Percentiles rank a stretch among this genome's conserved stretches.
These are phyloP conservation scores for Cyclocybe aegerita DNA, from an alignment of 768 basidiomycete species.

Conservation along the genomic window DNA sequence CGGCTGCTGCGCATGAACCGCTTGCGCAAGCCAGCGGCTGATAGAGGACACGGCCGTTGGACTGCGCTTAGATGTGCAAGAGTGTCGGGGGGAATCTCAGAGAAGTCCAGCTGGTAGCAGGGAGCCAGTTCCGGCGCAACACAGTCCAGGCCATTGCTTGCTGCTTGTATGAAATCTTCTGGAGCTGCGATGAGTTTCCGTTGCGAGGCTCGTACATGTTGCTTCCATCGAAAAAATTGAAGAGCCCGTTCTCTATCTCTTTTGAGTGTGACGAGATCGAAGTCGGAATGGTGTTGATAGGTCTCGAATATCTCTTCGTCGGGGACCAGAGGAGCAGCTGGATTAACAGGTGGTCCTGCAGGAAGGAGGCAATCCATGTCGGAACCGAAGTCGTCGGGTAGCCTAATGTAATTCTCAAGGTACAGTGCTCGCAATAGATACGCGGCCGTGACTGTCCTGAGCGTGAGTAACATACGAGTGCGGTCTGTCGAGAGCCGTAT, in stretches of 20 bases:
- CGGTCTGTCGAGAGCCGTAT: no score
- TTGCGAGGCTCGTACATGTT: conserved; percentile 11
- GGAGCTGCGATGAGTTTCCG: conserved; percentile 15
- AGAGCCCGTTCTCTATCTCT: conserved; percentile 20
- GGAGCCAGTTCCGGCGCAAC: conserved; percentile 3
- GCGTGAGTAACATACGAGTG: no score
- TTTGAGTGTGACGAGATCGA: conserved; percentile 20
- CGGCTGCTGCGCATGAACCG: conserved; percentile 3
- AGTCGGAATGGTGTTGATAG: conserved; percentile 21
- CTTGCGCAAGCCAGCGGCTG: conserved; percentile 1
- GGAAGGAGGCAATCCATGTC: conserved; percentile 7
- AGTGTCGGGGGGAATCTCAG: conserved; percentile 12
- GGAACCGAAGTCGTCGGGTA: no score
- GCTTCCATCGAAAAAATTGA: conserved; percentile 27
- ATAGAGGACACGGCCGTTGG: conserved; percentile 9
- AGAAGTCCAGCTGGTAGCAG: conserved; percentile 9
- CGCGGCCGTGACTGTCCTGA: no score
- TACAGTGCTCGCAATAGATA: no score
- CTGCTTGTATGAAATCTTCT: conserved; percentile 12
- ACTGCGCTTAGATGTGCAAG: conserved; percentile 5
- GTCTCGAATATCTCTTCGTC: conserved; percentile 22
- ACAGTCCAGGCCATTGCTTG: conserved; percentile 3
- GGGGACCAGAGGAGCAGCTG: conserved; percentile 10
- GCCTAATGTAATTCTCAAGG: no score
- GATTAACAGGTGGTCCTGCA: conserved; percentile 16